A percentile compares a stretch with the other conserved stretches of the same genome.
phyloP scores from a whole-genome alignment of 371 early-diverging fungal genomes.

The Circinella umbellata region DNA sequence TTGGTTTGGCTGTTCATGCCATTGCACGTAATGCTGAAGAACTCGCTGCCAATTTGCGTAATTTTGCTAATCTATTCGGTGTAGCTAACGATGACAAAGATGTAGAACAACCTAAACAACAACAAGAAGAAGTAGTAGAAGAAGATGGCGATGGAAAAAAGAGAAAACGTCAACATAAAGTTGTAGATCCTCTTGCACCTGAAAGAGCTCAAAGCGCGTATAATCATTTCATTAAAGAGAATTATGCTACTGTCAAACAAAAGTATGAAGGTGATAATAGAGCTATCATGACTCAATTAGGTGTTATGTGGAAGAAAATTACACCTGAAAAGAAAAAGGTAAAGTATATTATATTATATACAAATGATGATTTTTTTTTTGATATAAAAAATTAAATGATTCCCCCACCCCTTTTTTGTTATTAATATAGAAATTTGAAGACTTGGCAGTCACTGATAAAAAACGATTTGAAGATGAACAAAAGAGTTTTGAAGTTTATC shows the following conservation, averaged over 20 bases:
- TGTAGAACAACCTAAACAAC: background rate
- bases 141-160: background rate
- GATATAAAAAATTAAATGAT: too few species aligned
- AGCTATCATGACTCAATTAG: background rate
- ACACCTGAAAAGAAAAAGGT: background rate
- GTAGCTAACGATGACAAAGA: background rate
- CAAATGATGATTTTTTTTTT: too few species aligned
- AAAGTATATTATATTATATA: too few species aligned
- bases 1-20: constrained; percentile 3
- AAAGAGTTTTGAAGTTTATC: constrained; percentile 3
- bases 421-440: constrained; percentile 1
- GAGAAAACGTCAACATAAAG: background rate
- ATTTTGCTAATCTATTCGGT: background rate
- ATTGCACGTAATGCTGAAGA: background rate
- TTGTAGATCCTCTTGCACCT: constrained; percentile 1
- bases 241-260: background rate
- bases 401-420: background rate
- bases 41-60: background rate
- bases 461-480: background rate
- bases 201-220: constrained; percentile 7
- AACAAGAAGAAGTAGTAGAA: background rate
- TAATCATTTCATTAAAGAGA: constrained; percentile 5
- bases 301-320: background rate
- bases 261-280: background rate
- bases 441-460: background rate